Evolutionary conservation across 768 basidiomycete genomes (phyloP), one percentile per base, ranked within the genome.

Genomic region (Auricularia heimuer): DNA sequence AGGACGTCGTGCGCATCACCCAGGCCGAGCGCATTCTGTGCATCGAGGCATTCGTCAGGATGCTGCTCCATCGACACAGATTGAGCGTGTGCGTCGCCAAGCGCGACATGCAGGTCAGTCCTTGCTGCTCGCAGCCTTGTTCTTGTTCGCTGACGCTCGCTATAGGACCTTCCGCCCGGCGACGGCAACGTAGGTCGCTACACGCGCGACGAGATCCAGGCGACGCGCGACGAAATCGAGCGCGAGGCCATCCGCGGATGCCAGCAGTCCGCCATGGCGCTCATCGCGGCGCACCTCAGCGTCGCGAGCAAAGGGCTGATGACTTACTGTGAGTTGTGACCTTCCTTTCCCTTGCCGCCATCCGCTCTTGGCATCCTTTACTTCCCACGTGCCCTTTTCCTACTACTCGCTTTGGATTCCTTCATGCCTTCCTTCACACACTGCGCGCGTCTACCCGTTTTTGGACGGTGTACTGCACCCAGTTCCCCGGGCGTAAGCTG

Each of bases 1-100:
- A 89, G 24, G 94, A 96, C 76, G 92, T 92, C 4, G 88, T 96
- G 65, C 82, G 94, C 36, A 80, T 95, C 65, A 95, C 92, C 1
- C 94, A 97, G 75, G 88, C 92, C 0, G 90, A 91, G 68, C 81
- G 93, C 65, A 75, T 96, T 65, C 87, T 94, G 70, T 94, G 92
- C 70, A 84, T 90, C 35, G 92, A 94, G 72, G 92, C 94, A 70
- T 89, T 88, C 70, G 88, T 92, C 60, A 80, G 92, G 66, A 83
- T 96, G 81, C 78, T 97, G 71, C 92, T 97, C 42, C 88, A 94
- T 74, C 83, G 94, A 56, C 92, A 60, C 18, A 29, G 56, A 29
- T 29, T 60, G 16, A 35, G 56, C 56, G 56, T 60, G 7, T 60
- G 56, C 56, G 56, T 60, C 1, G 56, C 56, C 8, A 60, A 60